Percentiles rank a stretch among this genome's conserved stretches.
These are phyloP conservation scores for Oropetium thomaeum DNA, from an alignment of 176 grass and related monocot species.

Conservation along the genomic window DNA sequence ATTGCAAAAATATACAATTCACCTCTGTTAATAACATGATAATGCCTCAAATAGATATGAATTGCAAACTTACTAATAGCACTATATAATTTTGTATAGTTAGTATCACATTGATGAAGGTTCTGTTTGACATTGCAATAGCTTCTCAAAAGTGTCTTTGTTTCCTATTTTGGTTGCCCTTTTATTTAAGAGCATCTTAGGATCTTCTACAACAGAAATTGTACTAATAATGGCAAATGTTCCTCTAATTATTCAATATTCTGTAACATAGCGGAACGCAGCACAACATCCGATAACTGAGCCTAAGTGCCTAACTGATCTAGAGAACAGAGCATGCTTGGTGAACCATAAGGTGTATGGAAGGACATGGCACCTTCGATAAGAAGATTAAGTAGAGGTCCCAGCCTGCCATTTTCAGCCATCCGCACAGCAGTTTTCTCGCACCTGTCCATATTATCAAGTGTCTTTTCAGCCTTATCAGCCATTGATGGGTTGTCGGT, in stretches of 20 bases:
- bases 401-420: constrained; percentile 72
- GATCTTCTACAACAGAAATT: too few species aligned
- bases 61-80: neutral
- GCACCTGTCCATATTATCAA: constrained; percentile 55
- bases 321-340: neutral
- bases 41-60: neutral
- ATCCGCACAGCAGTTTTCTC: constrained; percentile 54
- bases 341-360: neutral
- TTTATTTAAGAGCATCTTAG: too few species aligned
- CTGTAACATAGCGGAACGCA: too few species aligned
- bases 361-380: constrained; percentile 51
- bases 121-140: too few species aligned
- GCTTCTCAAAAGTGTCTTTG: too few species aligned
- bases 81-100: neutral
- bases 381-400: constrained; percentile 61
- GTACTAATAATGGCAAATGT: too few species aligned
- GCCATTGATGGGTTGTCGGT: constrained; percentile 8
- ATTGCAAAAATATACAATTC: neutral
- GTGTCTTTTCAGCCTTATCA: constrained; percentile 45
- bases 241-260: too few species aligned
- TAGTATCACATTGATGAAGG: neutral
- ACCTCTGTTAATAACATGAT: neutral
- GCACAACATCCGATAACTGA: too few species aligned
- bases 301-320: neutral
- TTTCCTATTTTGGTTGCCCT: too few species aligned